Base-by-base conservation (phyloP, 352 stramenopile species). In the Pythium phragmitis region DNA sequence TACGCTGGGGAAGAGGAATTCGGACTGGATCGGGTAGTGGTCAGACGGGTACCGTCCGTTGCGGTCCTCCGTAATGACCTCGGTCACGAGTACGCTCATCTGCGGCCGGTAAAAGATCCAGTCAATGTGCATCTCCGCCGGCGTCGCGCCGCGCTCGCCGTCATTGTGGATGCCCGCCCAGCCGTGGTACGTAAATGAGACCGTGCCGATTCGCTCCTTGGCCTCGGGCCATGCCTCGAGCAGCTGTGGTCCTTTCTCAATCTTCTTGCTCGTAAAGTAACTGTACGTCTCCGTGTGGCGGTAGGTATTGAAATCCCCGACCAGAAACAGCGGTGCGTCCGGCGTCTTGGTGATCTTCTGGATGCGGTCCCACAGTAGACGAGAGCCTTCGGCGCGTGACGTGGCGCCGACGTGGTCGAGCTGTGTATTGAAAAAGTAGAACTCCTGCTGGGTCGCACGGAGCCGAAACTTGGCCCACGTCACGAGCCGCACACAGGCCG, bases 261-360 rank as follows among this genome's bases (percentile, higher is more conserved):
- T 47, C 53, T 85, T 74, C 19, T 68, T 80, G 21, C 34, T 39
- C 34, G 87, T 95, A 52, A 92, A 90, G 73, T 89, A 95, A 63
- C 70, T 77, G 76, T 95, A 95, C 34, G 80, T 91, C 28, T 60
- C 77, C 1, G 82, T 92, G 69, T 93, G 77, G 33, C 87, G 87
- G 57, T 92, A 94, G 52, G 83, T 92, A 60, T 95, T 95, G 63
- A 95, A 95, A 60, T 95, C 87, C 16, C 87, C 87, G 41, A 92
- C 74, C 8, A 93, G 63, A 60, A 95, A 92, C 7, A 95, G 60
- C 34, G 85, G 81, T n/a, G 78, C 65, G 26, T 80, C 65, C 0
- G 60, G 50, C 5, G 66, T 66, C 39, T 77, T 73, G 7, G 82
- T 79, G 41, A 71, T 61, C 36, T 62, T 30, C 34, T 74, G 63